Percentiles rank a stretch among this genome's conserved stretches.
Conservation (phyloP, 108 stramenopile species). For the Fistulifera pelliculosa region DNA sequence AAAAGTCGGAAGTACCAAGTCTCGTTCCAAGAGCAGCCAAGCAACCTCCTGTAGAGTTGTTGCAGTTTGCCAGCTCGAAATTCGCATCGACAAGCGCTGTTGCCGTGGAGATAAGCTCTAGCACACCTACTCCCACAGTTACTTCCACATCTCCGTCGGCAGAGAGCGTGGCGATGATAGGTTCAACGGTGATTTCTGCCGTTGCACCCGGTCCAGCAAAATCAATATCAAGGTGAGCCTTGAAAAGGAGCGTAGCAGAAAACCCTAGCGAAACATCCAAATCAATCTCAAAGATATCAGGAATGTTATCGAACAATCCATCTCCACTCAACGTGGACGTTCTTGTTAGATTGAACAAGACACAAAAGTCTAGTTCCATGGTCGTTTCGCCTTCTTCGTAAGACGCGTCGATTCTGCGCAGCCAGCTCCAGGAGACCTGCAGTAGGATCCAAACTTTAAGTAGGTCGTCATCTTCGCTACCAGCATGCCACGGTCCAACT, state of each 20-base stretch:
- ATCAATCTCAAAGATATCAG: not conserved
- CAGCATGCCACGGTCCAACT: not conserved
- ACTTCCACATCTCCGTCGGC: not conserved
- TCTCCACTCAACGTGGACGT: not conserved
- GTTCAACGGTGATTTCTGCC: not conserved
- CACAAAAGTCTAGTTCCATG: not conserved
- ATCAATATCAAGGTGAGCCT: not conserved
- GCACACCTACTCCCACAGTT: not conserved
- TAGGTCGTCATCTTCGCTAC: not conserved
- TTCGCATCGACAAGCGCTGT: too few relatives aligned
- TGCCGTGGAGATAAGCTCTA: not conserved
- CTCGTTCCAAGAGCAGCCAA: not conserved
- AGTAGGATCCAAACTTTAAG: not conserved
- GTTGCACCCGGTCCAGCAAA: not conserved
- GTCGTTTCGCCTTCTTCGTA: not conserved
- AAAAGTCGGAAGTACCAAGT: constrained; percentile 1
- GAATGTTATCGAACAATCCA: not conserved
- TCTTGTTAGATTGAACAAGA: not conserved
- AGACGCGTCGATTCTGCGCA: not conserved
- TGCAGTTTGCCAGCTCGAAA: not conserved
- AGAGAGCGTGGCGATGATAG: not conserved
- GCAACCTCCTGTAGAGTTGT: not conserved
- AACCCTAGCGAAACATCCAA: not conserved
- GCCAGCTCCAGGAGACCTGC: not conserved
- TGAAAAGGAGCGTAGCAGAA: not conserved